Evolutionary conservation across 768 basidiomycete species (phyloP).

Genomic region (Amanita polypyramis): DNA sequence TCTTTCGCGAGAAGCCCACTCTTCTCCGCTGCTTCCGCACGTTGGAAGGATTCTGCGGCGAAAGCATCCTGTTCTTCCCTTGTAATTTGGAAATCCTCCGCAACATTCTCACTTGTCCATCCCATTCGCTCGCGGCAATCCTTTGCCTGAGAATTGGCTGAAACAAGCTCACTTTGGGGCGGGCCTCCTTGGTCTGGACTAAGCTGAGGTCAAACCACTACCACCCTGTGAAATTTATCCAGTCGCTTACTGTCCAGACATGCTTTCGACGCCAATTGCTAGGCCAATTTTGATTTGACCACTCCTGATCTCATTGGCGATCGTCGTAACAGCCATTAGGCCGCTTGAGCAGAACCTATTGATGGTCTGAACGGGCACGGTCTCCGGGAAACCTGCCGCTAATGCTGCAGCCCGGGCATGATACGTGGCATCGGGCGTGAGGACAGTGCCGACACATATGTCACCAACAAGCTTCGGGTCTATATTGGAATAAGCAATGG

Average conservation of each 20-base stretch:
- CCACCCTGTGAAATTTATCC: neutral
- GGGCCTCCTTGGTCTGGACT: slow-evolving; percentile 61
- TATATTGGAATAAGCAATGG: slow-evolving; percentile 45
- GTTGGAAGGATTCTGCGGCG: slow-evolving; percentile 67
- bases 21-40: slow-evolving; percentile 66
- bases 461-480: slow-evolving; percentile 62
- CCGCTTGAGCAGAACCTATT: slow-evolving; percentile 82
- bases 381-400: slow-evolving; percentile 74
- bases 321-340: slow-evolving; percentile 72
- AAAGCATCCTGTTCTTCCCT: slow-evolving; percentile 69
- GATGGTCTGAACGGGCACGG: slow-evolving; percentile 60
- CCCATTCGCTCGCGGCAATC: slow-evolving; percentile 74
- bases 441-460: slow-evolving; percentile 72
- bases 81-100: slow-evolving; percentile 58
- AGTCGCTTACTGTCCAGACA: slow-evolving; percentile 58
- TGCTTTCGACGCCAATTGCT: slow-evolving; percentile 78
- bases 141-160: slow-evolving; percentile 39
- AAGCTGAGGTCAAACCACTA: slow-evolving; percentile 1
- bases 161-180: slow-evolving; percentile 49
- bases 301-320: slow-evolving; percentile 64
- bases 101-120: slow-evolving; percentile 86
- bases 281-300: slow-evolving; percentile 79
- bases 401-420: slow-evolving; percentile 66
- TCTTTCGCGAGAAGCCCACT: slow-evolving; percentile 55
- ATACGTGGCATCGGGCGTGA: slow-evolving; percentile 55